Conservation (phyloP, 2,329 filamentous ascomycete species). For the Xylaria sp. region DNA sequence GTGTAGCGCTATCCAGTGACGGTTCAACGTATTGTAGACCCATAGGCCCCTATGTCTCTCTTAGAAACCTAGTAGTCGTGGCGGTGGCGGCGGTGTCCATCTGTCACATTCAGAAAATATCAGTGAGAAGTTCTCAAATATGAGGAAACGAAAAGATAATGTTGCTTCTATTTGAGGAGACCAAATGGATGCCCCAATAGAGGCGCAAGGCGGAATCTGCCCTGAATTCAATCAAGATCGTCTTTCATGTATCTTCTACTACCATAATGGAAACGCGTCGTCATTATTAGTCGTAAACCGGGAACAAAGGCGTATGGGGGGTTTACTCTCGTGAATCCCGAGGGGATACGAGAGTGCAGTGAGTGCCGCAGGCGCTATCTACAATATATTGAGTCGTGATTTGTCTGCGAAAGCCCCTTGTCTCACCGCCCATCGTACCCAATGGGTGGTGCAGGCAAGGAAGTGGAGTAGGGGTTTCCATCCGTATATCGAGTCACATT, state of each 20-base stretch:
- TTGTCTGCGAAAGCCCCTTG: constrained; percentile 3
- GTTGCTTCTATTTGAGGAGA: constrained; percentile 45
- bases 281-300: constrained; percentile 44
- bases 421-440: constrained; percentile 53
- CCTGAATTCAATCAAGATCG: constrained; percentile 28
- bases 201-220: constrained; percentile 37
- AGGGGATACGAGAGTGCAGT: constrained; percentile 9
- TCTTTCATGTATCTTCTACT: constrained; percentile 35
- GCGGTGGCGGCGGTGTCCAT: constrained; percentile 54
- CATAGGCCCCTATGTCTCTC: constrained; percentile 11
- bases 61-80: constrained; percentile 40
- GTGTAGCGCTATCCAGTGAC: neutral
- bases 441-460: constrained; percentile 57
- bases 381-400: constrained; percentile 13
- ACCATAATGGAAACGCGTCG: constrained; percentile 33
- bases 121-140: constrained; percentile 51
- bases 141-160: constrained; percentile 36
- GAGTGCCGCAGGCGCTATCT: constrained; percentile 26
- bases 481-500: constrained; percentile 61
- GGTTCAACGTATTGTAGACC: constrained; percentile 10
- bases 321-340: neutral
- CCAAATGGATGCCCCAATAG: constrained; percentile 33
- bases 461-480: constrained; percentile 59
- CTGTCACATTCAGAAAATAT: constrained; percentile 55
- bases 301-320: constrained; percentile 27